These are phyloP conservation scores for Exophiala spinifera DNA, from an alignment of 2,329 filamentous ascomycete genomes.

Conservation along the genomic window DNA sequence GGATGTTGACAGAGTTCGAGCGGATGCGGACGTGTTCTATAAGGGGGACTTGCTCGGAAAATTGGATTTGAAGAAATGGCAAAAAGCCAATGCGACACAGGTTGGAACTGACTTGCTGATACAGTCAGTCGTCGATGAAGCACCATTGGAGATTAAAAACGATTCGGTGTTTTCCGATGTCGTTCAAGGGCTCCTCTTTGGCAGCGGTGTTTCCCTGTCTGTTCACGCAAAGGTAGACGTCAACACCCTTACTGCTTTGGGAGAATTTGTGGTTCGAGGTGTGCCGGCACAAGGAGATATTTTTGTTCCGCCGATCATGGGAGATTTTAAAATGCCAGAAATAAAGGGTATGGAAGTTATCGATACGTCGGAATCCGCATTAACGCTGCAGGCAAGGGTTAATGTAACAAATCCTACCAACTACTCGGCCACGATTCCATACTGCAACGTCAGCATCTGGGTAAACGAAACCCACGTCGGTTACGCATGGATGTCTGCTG, in stretches of 20 bases:
- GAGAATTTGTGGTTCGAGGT: slow-evolving; percentile 73
- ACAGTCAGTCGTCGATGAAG: slow-evolving; percentile 70
- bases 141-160: slow-evolving; percentile 79
- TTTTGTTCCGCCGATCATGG: slow-evolving; percentile 72
- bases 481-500: slow-evolving; percentile 60
- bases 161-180: slow-evolving; percentile 74
- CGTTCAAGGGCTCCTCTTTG: slow-evolving; percentile 75
- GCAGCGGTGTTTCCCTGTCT: slow-evolving; percentile 64
- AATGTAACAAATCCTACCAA: slow-evolving; percentile 89
- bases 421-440: slow-evolving; percentile 80
- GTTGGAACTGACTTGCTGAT: slow-evolving; percentile 66
- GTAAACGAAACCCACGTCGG: slow-evolving; percentile 73
- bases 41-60: slow-evolving; percentile 73
- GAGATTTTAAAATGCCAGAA: slow-evolving; percentile 56
- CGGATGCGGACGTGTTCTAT: slow-evolving; percentile 78
- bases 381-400: slow-evolving; percentile 68
- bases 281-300: slow-evolving; percentile 82
- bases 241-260: slow-evolving; percentile 75
- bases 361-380: slow-evolving; percentile 67
- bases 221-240: slow-evolving; percentile 81
- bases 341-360: slow-evolving; percentile 69
- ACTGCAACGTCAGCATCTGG: slow-evolving; percentile 70
- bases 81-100: slow-evolving; percentile 75
- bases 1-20: slow-evolving; percentile 71
- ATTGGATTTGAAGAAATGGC: slow-evolving; percentile 77